Base-by-base conservation (phyloP, 306 rosid genomes). In the Purshia tridentata region DNA sequence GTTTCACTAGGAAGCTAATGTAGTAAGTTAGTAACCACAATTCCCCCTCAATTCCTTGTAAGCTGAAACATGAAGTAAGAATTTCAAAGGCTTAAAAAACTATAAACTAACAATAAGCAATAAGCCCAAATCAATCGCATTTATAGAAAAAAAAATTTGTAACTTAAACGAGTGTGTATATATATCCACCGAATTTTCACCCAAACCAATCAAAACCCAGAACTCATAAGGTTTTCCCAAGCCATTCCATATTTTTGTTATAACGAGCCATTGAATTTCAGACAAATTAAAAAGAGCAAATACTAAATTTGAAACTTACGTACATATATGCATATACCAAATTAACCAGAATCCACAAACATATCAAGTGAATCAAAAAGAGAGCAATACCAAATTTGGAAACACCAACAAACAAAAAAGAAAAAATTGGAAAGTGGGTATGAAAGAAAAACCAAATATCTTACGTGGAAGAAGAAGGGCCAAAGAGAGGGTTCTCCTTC, bases 401-500 rank as follows among this genome's bases (percentile, higher is more conserved):
- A 9, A 50, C 23, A 58, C 20, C 69, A 10, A 65, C 18, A 5
- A 68, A 41, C 1, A 81, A 69, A 67, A 39, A 47, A 8, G 4
- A 2, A 9, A 12, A 16, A 74, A 67, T 29, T 22, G 0, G 9
- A 61, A 67, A 10, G 15, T 46, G 12, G 44, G 72, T 41, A 23
- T 5, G 35, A 57, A 46, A 19, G 19, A 42, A 71, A 71, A 56
- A 0, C 19, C 5, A 22, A 51, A 22, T 50, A 14, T 8, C 35
- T 79, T 86, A 93, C 96, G 94, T 89, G 13, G 68, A 35, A 42
- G 98, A 86, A 84, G 97, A 91, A 64, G 98, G 91, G 1, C 97
- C 98, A 18, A 93, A 85, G 76, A 89, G 79, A 20, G 97, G 97
- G 86, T 93, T 93, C 74, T 87, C 92, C 63, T 49, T 53, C 5